A percentile compares a stretch with the other conserved stretches of the same genome.
Evolutionary conservation across 805 yeast genomes (phyloP).

Genomic region (Candida oleophila): DNA sequence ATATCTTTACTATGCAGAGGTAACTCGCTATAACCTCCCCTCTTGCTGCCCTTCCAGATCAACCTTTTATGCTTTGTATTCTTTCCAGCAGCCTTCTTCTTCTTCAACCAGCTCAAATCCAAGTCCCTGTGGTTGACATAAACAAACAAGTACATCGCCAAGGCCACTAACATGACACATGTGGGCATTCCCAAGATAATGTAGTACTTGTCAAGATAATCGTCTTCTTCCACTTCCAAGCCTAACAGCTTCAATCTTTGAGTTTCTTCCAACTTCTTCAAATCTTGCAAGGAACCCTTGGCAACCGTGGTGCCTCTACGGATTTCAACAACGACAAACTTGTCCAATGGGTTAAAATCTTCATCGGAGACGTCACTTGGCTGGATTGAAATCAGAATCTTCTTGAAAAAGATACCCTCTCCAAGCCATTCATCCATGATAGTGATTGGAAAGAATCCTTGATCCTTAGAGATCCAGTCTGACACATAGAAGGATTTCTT

Average conservation of each 20-base stretch:
- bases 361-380: slow-evolving; percentile 66
- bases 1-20: slow-evolving; percentile 31
- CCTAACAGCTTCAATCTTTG: slow-evolving; percentile 15
- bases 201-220: slow-evolving; percentile 55
- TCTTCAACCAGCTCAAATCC: slow-evolving; percentile 42
- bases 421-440: slow-evolving; percentile 63
- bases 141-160: slow-evolving; percentile 65
- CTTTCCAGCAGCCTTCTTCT: slow-evolving; percentile 26
- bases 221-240: slow-evolving; percentile 46
- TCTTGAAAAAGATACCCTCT: slow-evolving; percentile 46
- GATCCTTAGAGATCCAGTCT: slow-evolving; percentile 64
- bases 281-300: slow-evolving; percentile 45
- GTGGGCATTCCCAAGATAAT: slow-evolving; percentile 70
- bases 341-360: slow-evolving; percentile 54
- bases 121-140: slow-evolving; percentile 45
- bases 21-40: slow-evolving; percentile 23
- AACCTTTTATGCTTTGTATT: slow-evolving; percentile 29
- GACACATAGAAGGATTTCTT: slow-evolving; percentile 57
- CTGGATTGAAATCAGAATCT: slow-evolving; percentile 68
- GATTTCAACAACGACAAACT: slow-evolving; percentile 44
- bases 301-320: slow-evolving; percentile 54
- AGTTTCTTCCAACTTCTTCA: slow-evolving; percentile 36
- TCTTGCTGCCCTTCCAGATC: slow-evolving; percentile 23
- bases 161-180: slow-evolving; percentile 55
- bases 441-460: slow-evolving; percentile 65